These are phyloP conservation scores for Nicotiana undulata DNA, from an alignment of 257 asterid genomes.

Conservation along the genomic window DNA sequence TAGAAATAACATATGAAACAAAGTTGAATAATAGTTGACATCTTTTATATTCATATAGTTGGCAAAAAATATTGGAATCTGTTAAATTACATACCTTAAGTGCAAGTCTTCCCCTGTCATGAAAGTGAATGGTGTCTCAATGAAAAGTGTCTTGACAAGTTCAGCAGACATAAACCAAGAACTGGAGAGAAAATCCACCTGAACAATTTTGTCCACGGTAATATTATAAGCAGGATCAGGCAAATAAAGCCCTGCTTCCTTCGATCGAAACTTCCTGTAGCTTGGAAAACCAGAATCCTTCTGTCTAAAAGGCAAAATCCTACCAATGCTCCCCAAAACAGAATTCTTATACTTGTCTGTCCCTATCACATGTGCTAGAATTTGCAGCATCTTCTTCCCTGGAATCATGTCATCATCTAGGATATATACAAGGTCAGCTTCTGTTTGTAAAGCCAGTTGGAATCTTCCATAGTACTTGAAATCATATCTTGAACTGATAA, in stretches of 20 bases:
- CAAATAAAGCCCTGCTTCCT: constrained; percentile 87
- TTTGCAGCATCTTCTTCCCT: constrained; percentile 72
- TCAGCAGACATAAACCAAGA: constrained; percentile 94
- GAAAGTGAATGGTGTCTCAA: constrained; percentile 92
- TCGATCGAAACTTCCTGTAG: constrained; percentile 79
- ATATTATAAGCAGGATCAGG: constrained; percentile 98
- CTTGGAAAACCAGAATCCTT: constrained; percentile 82
- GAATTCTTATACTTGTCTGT: constrained; percentile 82
- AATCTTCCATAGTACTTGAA: constrained; percentile 93
- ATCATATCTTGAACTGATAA: constrained; percentile 73
- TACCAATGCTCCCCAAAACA: constrained; percentile 83
- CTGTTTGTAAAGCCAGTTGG: constrained; percentile 91
- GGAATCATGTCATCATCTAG: constrained; percentile 97
- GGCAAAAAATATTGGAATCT: neutral
- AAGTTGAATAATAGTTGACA: neutral
- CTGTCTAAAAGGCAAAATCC: constrained; percentile 81
- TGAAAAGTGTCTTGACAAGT: constrained; percentile 72
- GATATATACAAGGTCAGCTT: constrained; percentile 70
- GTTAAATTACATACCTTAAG: constrained; percentile 49
- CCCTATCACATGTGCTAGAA: constrained; percentile 77
- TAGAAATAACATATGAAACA: neutral
- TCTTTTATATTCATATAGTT: neutral
- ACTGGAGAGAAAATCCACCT: constrained; percentile 89
- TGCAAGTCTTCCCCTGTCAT: constrained; percentile 94
- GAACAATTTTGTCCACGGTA: constrained; percentile 52